Base-by-base conservation (phyloP, 2,329 filamentous ascomycete genomes). In the Paramyrothecium sp. region DNA sequence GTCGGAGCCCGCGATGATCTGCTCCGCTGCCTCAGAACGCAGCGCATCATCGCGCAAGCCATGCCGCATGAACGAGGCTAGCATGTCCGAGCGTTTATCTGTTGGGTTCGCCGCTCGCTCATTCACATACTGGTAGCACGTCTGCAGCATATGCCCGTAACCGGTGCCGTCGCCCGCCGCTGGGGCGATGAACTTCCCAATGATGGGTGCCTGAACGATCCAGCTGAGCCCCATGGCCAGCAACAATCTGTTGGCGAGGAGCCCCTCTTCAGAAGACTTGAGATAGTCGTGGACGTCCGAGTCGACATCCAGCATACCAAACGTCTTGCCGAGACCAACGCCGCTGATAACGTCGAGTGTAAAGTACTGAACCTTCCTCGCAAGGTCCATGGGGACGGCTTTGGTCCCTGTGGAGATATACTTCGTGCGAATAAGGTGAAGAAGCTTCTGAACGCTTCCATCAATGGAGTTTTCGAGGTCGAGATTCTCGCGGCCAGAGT, bases 401-500 rank as follows among this genome's bases (percentile, higher is more conserved):
- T 58, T 57, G 7, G 52, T 19, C 1, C 69, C 60, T 7, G 61
- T 69, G 0, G 74, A 75, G 2, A 76, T 61, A 55, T 83, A 84
- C 47, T 77, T 78, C 3, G 60, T 61, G 23, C 71, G 69, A 23
- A 85, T 71, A 2, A 85, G 73, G 2, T 68, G 34, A 12, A 83
- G 55, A 0, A 84, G 65, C 12, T 81, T 75, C 33, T 69, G 60
- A 8, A 86, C 66, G 12, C 78, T 75, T 7, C 69, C 59, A 57
- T 86, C 78, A 23, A 87, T 75, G 4, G 78, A 74, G 0, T 66
- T 61, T 58, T 86, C 82, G 3, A 85, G 67, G 1, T 73, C 71
- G 2, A 75, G 71, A 38, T 85, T 84, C 53, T 85, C 83, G 55
- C 80, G 77, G 3, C 82, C 82, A 2, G 82, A 79, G 62, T 85